phyloP scores from a whole-genome alignment of 192 early-diverging fungal genomes.

The Coemansia sp. region DNA sequence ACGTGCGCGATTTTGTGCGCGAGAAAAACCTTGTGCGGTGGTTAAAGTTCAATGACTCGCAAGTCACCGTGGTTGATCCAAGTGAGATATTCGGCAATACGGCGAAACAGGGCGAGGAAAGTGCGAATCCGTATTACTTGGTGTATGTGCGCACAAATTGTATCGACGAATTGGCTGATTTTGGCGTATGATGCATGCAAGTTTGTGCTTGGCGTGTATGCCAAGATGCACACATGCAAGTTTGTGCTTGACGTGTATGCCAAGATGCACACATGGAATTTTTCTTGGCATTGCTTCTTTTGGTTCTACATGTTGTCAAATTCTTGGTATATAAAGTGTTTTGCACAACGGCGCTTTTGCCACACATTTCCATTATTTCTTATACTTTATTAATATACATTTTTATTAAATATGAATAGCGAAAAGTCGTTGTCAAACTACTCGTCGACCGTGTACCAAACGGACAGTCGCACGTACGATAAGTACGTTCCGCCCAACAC shows the following conservation, averaged over 20 bases:
- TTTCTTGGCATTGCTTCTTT: no score
- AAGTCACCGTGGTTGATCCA: constrained; percentile 59
- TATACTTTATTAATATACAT: background rate
- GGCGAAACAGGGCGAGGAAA: constrained; percentile 43
- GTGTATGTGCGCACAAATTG: constrained; percentile 60
- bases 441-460: constrained; percentile 5
- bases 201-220: no score
- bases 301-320: no score
- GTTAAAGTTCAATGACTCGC: constrained; percentile 74
- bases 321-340: background rate
- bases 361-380: background rate
- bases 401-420: background rate
- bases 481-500: background rate
- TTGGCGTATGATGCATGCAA: constrained; percentile 3
- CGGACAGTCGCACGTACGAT: background rate
- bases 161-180: constrained; percentile 9
- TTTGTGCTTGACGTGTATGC: background rate
- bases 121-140: constrained; percentile 70
- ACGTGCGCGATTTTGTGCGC: constrained; percentile 59
- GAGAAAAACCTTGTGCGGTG: constrained; percentile 52
- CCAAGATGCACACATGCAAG: background rate
- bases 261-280: background rate
- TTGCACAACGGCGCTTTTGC: background rate
- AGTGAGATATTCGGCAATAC: constrained; percentile 59
- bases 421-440: background rate